Base-by-base conservation (phyloP, 2,329 filamentous ascomycete species). In the Drechslera avenae region DNA sequence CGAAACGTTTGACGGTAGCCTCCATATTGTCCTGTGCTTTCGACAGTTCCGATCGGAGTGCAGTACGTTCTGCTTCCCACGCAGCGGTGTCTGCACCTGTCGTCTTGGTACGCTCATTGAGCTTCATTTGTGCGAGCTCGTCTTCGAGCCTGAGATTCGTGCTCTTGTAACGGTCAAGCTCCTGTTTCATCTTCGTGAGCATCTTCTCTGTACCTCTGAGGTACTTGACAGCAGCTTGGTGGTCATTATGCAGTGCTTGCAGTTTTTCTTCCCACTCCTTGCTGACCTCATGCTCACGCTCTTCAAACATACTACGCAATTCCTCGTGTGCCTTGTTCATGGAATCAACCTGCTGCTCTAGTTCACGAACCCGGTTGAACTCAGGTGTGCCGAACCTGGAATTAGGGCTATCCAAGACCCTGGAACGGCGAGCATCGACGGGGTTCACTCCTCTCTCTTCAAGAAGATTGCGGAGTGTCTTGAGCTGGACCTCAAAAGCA, bases 131-230 rank as follows among this genome's bases (percentile, higher is more conserved):
- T 82, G 88, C 83, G n/a, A 97, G 79, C 66, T 97, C 91, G 39
- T 86, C 83, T 73, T 94, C 92, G 33, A 99, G 80, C 53, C 89
- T 88, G 14, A 81, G 79, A 67, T 97, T 97, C 54, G 94, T 89
- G 10, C 85, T 77, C 81, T 97, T 97, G 76, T 95, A 94, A 50
- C 91, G 90, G 46, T 88, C 82, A n/a, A 99, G 81, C 76, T 99
- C 94, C 67, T 97, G 91, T 78, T 97, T 97, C 82, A 99, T 93
- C 74, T 95, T 93, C 75, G 94, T 92, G 40, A 99, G 84, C 91
- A 99, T 97, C 82, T 97, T 97, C 76, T 99, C 94, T 1, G 94
- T 97, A 51, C 94, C 94, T 75, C 96, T 95, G 62, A 99, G 90
- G 68, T 99, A 99, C 74, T 97, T 94, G 41, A 97, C 92, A 13